These are phyloP conservation scores for Tetrahymena elliotti DNA, from an alignment of 73 alveolate genomes.

Conservation along the genomic window DNA sequence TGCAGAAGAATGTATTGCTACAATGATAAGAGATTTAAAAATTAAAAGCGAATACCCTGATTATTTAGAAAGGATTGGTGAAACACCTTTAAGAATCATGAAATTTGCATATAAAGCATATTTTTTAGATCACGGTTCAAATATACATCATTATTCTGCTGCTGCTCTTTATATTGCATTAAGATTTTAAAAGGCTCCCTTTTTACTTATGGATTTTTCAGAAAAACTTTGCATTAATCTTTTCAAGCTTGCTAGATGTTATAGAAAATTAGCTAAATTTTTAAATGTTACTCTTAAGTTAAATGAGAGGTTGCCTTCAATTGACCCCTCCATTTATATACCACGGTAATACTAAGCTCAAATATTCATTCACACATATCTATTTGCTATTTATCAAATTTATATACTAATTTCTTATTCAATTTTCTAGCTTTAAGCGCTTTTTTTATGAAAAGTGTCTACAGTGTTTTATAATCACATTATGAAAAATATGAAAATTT, in stretches of 20 bases:
- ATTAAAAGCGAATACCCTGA: not conserved
- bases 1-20: not conserved
- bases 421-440: not conserved
- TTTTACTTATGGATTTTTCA: slow-evolving; percentile 91
- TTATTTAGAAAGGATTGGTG: not conserved
- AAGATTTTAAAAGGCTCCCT: slow-evolving; percentile 71
- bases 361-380: no score
- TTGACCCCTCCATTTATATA: slow-evolving; percentile 89
- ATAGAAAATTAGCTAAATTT: slow-evolving; percentile 71
- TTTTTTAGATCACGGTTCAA: not conserved
- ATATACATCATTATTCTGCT: not conserved
- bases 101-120: not conserved
- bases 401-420: not conserved
- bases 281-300: slow-evolving; percentile 32
- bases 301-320: slow-evolving; percentile 7
- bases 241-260: slow-evolving; percentile 73
- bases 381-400: not conserved
- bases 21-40: not conserved
- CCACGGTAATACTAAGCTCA: slow-evolving; percentile 15
- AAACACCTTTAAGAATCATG: not conserved
- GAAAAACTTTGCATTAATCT: slow-evolving; percentile 73
- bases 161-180: slow-evolving; percentile 82
- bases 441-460: not conserved
- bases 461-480: not conserved
- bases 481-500: slow-evolving; percentile 37